Conservation (phyloP, 768 basidiomycete genomes). For the Calvatia gigantea region DNA sequence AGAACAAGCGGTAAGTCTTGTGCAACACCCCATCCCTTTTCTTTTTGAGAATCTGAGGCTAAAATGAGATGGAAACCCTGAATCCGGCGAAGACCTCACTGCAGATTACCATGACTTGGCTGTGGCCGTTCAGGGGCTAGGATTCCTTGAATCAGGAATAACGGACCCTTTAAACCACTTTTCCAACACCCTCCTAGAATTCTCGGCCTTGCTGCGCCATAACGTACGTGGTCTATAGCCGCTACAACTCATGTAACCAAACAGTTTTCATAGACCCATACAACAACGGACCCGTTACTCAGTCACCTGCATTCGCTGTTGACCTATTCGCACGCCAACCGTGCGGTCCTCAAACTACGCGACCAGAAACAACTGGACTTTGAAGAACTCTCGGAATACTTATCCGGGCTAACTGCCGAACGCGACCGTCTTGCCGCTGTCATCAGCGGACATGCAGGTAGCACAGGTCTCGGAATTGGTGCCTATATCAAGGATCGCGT, state of each 20-base stretch:
- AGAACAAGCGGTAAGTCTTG: constrained; percentile 80
- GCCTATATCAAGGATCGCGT: constrained; percentile 92
- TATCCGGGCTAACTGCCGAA: constrained; percentile 89
- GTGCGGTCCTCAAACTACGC: constrained; percentile 89
- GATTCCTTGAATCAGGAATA: constrained; percentile 97
- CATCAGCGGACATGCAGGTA: constrained; percentile 84
- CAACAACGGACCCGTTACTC: constrained; percentile 89
- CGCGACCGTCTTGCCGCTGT: constrained; percentile 90
- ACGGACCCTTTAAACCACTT: constrained; percentile 97
- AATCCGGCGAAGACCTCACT: constrained; percentile 89
- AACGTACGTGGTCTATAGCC: constrained; percentile 47
- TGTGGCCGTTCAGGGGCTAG: constrained; percentile 92
- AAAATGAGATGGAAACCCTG: constrained; percentile 78
- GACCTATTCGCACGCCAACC: constrained; percentile 92
- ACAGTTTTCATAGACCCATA: constrained; percentile 59
- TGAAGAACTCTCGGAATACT: constrained; percentile 93
- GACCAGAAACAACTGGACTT: constrained; percentile 99
- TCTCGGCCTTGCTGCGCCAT: constrained; percentile 85
- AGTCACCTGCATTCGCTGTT: constrained; percentile 86
- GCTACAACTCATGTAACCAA: background rate
- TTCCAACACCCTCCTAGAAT: constrained; percentile 93
- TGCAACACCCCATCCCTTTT: constrained; percentile 21
- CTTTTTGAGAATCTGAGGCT: constrained; percentile 67
- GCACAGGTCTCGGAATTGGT: constrained; percentile 78
- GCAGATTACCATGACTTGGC: constrained; percentile 97